phyloP scores from a whole-genome alignment of 1,284 basidiomycete species.

The Puccinia coronata region DNA sequence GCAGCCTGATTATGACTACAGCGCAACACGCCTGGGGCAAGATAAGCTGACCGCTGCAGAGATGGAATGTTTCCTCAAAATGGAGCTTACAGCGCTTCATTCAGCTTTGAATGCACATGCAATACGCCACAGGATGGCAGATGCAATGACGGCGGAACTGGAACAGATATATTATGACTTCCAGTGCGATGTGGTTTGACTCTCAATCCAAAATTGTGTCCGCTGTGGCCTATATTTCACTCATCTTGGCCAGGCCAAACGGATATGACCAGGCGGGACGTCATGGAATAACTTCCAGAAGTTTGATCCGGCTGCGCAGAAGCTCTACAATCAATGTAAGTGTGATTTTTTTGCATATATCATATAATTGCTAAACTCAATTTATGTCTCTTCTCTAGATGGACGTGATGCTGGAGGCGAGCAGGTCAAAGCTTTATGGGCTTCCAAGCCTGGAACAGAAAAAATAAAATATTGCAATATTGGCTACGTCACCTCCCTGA shows the following conservation, averaged over 20 bases:
- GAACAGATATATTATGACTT: background rate
- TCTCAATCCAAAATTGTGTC: background rate
- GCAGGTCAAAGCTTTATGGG: background rate
- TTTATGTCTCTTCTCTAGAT: background rate
- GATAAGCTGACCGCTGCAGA: background rate
- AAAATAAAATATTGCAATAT: background rate
- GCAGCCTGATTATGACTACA: too few relatives aligned
- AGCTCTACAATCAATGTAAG: background rate
- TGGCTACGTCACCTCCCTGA: background rate
- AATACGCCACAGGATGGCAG: background rate
- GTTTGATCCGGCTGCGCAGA: background rate
- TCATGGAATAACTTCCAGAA: constrained; percentile 7
- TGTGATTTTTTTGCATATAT: background rate
- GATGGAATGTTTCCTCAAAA: background rate
- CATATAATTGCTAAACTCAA: background rate
- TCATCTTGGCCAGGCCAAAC: background rate
- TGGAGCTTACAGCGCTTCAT: background rate
- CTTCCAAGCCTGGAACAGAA: background rate
- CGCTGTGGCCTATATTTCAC: background rate
- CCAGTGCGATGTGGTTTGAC: background rate
- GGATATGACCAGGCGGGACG: background rate
- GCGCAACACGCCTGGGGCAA: too few relatives aligned
- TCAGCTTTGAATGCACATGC: background rate
- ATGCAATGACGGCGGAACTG: background rate
- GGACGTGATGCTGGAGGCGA: background rate